Evolutionary conservation across 768 basidiomycete species (phyloP), one percentile per base, ranked within the genome.

Genomic region (Coprinopsis strossmayeri): DNA sequence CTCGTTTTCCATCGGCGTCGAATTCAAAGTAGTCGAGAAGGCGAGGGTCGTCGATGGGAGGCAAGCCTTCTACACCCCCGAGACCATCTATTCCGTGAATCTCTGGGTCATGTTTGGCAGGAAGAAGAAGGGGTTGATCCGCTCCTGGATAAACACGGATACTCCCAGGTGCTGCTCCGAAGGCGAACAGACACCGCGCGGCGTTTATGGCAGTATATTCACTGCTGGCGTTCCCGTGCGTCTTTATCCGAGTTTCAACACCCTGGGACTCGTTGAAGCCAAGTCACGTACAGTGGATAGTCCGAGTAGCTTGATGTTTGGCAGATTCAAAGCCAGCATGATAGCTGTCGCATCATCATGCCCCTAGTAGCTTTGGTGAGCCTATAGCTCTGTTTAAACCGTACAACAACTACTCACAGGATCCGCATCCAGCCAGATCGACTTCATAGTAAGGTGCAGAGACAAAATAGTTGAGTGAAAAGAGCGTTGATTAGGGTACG

Each of bases 341-440:
- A 94, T 82, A 2, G 89, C 90, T 10, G 81, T 82, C 3, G 87
- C 92, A 67, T 94, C 91, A 57, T 95, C 91, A 57, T 94, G 91
- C 12, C 91, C 91, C 87, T 90, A 48, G n/a, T 34, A 49, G 11
- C 40, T 24, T 3, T 11, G 5, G 21, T 42, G 10, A 34, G 20
- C n/a, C n/a, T n/a, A n/a, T 32, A 35, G 28, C 13, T 23, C 17
- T n/a, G 9, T 3, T 23, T 10, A 3, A 24, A 21, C 2, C 15
- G 27, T 17, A 15, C 2, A 11, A 26, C 42, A 30, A 10, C 7
- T 28, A 45, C 43, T 9, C 3, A 45, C 43, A 20, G 43, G 43
- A 45, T 45, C 43, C 7, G 30, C 43, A 20, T 45, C 43, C 28
- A 45, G 18, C 43, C 43, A 45, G 25, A 45, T 32, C 4, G 5